A percentile compares a stretch with the other conserved stretches of the same genome.
Conservation (phyloP, 2,329 filamentous ascomycete species). For the Dactylellina cionopaga region DNA sequence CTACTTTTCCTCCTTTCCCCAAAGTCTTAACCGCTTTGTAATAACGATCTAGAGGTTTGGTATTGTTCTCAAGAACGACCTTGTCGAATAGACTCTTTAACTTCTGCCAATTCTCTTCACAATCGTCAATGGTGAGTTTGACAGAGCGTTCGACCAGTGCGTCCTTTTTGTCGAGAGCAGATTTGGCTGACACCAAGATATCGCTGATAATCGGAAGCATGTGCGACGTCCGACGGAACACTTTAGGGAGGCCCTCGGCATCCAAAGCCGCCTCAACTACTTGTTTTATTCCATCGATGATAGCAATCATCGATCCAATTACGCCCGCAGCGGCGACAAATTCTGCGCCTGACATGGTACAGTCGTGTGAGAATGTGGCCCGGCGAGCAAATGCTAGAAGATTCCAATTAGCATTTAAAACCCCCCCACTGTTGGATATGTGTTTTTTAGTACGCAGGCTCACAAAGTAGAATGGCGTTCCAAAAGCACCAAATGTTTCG, state of each 20-base stretch:
- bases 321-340: too few species aligned
- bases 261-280: background rate
- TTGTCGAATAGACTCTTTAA: slow-evolving; percentile 13
- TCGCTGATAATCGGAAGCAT: slow-evolving; percentile 14
- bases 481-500: too few species aligned
- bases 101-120: background rate
- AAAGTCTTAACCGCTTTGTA: slow-evolving; percentile 17
- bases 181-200: background rate
- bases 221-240: background rate
- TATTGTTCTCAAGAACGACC: background rate
- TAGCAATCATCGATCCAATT: too few species aligned
- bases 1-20: slow-evolving; percentile 20
- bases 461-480: too few species aligned
- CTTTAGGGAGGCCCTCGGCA: slow-evolving; percentile 8
- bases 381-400: too few species aligned
- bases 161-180: background rate
- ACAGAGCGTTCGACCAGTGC: background rate
- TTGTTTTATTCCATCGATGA: too few species aligned
- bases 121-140: background rate
- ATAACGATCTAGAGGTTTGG: background rate
- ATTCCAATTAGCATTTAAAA: too few species aligned
- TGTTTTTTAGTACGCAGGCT: too few species aligned
- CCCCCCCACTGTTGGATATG: too few species aligned
- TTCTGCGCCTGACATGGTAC: too few species aligned
- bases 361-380: too few species aligned